Evolutionary conservation across 495 filamentous ascomycete genomes (phyloP), one percentile per base, ranked within the genome.

Genomic region (Tuber magnatum): DNA sequence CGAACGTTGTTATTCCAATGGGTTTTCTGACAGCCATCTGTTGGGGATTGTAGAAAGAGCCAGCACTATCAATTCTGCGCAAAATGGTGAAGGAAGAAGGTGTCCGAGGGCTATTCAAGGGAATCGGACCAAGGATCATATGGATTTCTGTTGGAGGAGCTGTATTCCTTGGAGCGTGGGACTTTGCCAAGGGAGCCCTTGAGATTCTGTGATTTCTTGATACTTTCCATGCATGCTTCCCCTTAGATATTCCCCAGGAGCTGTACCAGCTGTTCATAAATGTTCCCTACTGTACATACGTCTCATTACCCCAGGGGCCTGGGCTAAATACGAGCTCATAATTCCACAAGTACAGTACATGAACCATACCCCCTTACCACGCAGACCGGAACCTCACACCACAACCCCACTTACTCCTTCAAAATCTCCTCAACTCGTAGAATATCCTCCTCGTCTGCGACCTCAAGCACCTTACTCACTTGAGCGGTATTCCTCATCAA

Each of bases 81-180:
- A 85, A 87, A 40, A 92, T 98, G 65, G 85, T 92, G 78, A 85
- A 84, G 69, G 90, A 92, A 78, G 86, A 88, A 75, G 96, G 96
- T 1, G 79, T 89, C 8, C 86, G 89, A 71, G 92, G 92, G 28
- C 94, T 97, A 83, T 96, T 96, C 84, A 88, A 90, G 14, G 95
- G 95, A 0, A 91, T 98, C 77, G 93, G 92, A 68, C 95, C 95
- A 1, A 85, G 95, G 70, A 89, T 97, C 38, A 87, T 94, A 81
- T 98, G 96, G 94, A 99, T 99, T 83, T 93, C 91, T 78, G 90
- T 90, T 76, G 95, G 95, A 5, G 95, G 95, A 22, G 93, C 94
- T 2, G 91, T 99, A 48, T 99, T 99, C 85, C 84, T 99, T 83
- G 95, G 95, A 1, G 97, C 92, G 80, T 99, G 97, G 85, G 94